Percentiles rank a stretch among this genome's conserved stretches.
Conservation (phyloP, 805 yeast species). For the Candida methanosorbosa region DNA sequence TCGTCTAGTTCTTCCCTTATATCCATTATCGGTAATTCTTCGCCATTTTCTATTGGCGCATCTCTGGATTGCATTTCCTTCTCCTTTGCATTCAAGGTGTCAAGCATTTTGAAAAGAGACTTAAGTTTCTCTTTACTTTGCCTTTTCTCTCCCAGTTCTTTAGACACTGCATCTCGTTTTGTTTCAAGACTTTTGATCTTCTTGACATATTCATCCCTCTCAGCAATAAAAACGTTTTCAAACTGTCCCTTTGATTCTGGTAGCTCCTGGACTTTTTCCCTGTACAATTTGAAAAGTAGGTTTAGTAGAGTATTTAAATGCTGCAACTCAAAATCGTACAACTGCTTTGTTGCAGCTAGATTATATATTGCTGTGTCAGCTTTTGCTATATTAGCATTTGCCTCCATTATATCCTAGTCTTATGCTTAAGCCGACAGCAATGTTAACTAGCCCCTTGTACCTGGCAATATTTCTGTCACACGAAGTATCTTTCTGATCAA, state of each 20-base stretch:
- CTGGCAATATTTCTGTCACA: no score
- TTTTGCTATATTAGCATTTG: constrained; percentile 21
- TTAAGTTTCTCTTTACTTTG: constrained; percentile 18
- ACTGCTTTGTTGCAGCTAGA: constrained; percentile 15
- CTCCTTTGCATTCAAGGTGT: constrained; percentile 1
- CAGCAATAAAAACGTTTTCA: constrained; percentile 11
- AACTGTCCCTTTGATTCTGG: not conserved
- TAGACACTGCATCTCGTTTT: constrained; percentile 12
- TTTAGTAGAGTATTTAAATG: constrained; percentile 11
- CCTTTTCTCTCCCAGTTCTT: constrained; percentile 29
- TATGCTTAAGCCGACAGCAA: no score
- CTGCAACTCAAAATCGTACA: constrained; percentile 17
- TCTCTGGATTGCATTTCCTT: constrained; percentile 17
- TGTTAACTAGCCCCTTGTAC: no score
- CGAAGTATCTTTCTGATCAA: no score
- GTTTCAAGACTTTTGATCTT: constrained; percentile 6
- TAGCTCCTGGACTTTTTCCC: constrained; percentile 11
- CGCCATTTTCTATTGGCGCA: constrained; percentile 27
- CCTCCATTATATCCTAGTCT: constrained; percentile 37
- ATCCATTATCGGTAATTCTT: constrained; percentile 64
- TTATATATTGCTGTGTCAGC: constrained; percentile 19
- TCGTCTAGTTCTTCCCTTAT: constrained; percentile 81
- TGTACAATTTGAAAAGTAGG: constrained; percentile 8
- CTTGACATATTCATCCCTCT: constrained; percentile 7
- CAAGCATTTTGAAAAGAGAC: constrained; percentile 16